Evolutionary conservation across 1,284 basidiomycete genomes (phyloP), one percentile per base, ranked within the genome.

Genomic region (Trametes pubescens): DNA sequence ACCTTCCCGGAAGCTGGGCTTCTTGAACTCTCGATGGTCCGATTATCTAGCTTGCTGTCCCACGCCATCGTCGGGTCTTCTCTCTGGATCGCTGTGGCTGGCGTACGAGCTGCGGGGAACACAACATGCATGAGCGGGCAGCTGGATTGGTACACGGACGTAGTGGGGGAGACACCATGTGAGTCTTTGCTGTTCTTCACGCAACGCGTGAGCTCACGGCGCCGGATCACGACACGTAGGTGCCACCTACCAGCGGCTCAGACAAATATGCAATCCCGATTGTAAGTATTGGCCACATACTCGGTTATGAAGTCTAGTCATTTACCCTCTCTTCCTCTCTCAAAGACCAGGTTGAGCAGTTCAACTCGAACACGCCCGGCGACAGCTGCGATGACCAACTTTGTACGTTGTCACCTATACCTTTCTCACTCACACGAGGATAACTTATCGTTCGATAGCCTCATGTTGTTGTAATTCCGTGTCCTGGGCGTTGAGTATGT

Each of bases 401-500:
- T 29, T 65, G 69, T 70, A 44, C 40, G 67, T 62, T 4, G 11
- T 29, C 46, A 1, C 9, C 32, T 16, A 34, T 22, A 4, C 48
- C 10, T 5, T 24, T 1, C 18, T 13, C 22, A 16, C 21, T 24
- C 4, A 11, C 29, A 16, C 21, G 4, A 8, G 16, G 14, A 37
- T 1, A 13, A 37, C 2, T 34, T 14, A 40, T 35, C 8, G 29
- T 14, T 21, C 2, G 7, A 3, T 21, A 70, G 69, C 65, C 6
- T 24, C 24, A 55, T 70, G 69, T 40, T 70, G 69, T 37, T 70
- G 69, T 47, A 70, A 70, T 29, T 65, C 63, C 3, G 47, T 70
- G 11, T 58, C 69, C 7, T 70, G 61, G 61, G 57, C 64, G n/a
- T 54, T 70, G 51, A 70, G 69, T 51, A 70, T 70, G 69, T 57